Evolutionary conservation across 257 asterid species (phyloP), one percentile per base, ranked within the genome.

Genomic region (Capsicum rhomboideum): DNA sequence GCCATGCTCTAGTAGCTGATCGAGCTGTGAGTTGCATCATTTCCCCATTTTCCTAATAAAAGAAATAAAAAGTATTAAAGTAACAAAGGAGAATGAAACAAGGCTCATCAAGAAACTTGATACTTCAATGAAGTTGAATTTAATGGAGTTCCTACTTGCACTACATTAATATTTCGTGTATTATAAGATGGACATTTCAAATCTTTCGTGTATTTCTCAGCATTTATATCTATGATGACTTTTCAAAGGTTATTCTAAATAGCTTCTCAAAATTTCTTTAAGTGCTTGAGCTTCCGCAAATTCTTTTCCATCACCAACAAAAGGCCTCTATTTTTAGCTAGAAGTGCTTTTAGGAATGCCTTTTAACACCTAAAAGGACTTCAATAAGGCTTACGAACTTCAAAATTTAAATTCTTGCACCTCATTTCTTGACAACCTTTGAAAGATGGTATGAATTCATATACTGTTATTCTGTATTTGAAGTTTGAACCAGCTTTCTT

Each of bases 401-500:
- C 29, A 21, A 21, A 34, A 21, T 23, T 28, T 63, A 13, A 63
- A 63, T 63, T 63, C 69, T 63, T 26, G 18, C 12, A 26, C 69
- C 40, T 63, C 69, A 63, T 63, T 63, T 63, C 69, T 21, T 26
- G 40, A 63, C 37, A 63, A 63, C 40, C 37, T 63, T 23, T 4
- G 20, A 52, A 52, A 52, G 20, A 26, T 63, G 37, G 40, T 63
- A 10, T 63, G 18, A 63, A 26, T 63, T 11, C 40, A 37, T 63
- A 44, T 79, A 75, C n/a, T 83, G 67, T 61, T 82, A 14, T 78
- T 61, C 37, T 66, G 56, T 75, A n/a, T n/a, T n/a, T n/a, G n/a
- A n/a, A n/a, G 52, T 52, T 82, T 52, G 17, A 21, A 9, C 64
- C 4, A 68, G 50, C 29, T 78, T 34, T 12, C 58, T 49, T 75